Evolutionary conservation across 257 asterid species (phyloP).

Genomic region (Henckelia pumila): DNA sequence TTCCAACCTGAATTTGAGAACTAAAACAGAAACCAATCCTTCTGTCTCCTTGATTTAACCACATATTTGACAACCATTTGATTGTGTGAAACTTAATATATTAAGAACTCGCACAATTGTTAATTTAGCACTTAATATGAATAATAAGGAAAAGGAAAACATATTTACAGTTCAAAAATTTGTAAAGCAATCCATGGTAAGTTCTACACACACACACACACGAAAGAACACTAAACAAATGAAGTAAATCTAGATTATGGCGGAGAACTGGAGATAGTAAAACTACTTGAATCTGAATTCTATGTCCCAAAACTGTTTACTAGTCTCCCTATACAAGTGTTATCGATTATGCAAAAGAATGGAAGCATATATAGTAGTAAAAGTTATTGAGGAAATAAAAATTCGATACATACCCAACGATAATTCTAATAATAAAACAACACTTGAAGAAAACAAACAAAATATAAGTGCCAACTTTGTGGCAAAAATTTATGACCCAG

Average conservation of each 20-base stretch:
- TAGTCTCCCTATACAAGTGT: background rate
- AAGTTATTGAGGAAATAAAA: background rate
- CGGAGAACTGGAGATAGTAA: too few relatives aligned
- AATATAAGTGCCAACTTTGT: slow-evolving; percentile 11
- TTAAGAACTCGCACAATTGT: background rate
- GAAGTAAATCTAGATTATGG: too few relatives aligned
- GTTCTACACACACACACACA: too few relatives aligned
- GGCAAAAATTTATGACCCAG: slow-evolving; percentile 19
- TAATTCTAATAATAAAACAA: slow-evolving; percentile 15
- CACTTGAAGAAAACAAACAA: slow-evolving; percentile 25
- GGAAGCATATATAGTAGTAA: background rate
- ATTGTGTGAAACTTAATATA: background rate
- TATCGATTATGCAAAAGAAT: background rate
- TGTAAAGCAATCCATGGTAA: background rate
- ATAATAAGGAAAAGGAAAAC: background rate
- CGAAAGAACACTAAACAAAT: too few relatives aligned
- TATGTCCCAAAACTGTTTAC: background rate
- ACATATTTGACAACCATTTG: background rate
- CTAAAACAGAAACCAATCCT: background rate
- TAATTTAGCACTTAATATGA: background rate
- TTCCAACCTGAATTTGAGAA: background rate
- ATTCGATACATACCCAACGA: background rate
- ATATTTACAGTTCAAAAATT: background rate
- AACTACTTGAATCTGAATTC: background rate
- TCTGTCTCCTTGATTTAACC: background rate